Evolutionary conservation across 2,329 filamentous ascomycete species (phyloP), one percentile per base, ranked within the genome.

Genomic region (Neofusicoccum laricinum): DNA sequence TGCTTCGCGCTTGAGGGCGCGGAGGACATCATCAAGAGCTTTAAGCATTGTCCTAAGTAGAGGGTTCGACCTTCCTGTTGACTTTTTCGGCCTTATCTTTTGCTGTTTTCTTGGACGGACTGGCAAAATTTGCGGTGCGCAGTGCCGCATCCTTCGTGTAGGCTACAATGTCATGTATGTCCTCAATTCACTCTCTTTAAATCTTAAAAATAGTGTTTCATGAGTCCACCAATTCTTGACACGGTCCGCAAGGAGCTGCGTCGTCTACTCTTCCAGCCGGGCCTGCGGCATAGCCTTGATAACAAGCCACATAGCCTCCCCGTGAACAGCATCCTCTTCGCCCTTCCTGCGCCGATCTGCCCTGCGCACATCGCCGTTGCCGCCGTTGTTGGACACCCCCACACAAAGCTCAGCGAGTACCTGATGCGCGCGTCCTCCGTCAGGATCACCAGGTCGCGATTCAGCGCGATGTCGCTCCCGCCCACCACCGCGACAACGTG

Each of bases 221-320:
- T n/a, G n/a, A n/a, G n/a, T n/a, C n/a, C n/a, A n/a, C n/a, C n/a
- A n/a, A n/a, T n/a, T n/a, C 57, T 49, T 58, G 34, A 67, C 65
- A n/a, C 63, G 43, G 30, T 64, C 64, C n/a, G 43, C 51, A 19
- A 65, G 46, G 10, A 64, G 21, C 21, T 34, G 30, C 15, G 65
- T 59, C 19, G 65, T 38, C 34, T n/a, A n/a, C n/a, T 51, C 43
- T 21, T 64, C 58, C 2, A 65, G 58, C 19, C 55, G n/a, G 1
- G 3, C 34, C 32, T 4, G 25, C 4, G 50, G 58, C 36, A 67
- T 58, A 45, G 64, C 21, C 48, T 67, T 63, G 32, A 67, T 34
- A 19, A 64, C 58, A 6, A 66, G 58, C 25, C 64, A 64, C 40
- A 67, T 63, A 14, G 32, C 34, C 4, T 61, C 64, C 64, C 46